Percentiles rank a stretch among this genome's conserved stretches.
phyloP scores from a whole-genome alignment of 75 land plant genomes.

The Sequoiadendron giganteum region DNA sequence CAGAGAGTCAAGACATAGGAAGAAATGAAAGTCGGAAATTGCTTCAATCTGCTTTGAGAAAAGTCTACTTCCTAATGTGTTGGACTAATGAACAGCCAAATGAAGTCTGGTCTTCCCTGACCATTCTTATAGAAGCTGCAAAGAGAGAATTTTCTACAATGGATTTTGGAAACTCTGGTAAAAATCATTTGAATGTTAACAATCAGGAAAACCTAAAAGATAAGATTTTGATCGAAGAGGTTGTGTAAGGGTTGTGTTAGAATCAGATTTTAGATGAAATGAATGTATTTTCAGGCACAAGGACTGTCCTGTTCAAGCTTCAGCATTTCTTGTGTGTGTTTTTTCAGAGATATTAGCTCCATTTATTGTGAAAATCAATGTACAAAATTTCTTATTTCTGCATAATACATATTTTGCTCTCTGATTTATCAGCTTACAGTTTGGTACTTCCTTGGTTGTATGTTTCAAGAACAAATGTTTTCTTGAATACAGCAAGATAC shows the following conservation, averaged over 20 bases:
- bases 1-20: neutral
- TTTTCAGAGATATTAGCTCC: neutral
- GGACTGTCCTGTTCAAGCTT: neutral
- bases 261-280: neutral
- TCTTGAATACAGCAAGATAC: neutral
- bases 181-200: slow-evolving; percentile 12
- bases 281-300: neutral
- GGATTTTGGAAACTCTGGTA: slow-evolving; percentile 11
- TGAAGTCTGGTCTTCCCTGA: slow-evolving; percentile 61
- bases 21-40: slow-evolving; percentile 23
- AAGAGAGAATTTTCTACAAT: slow-evolving; percentile 30
- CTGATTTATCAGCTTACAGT: neutral
- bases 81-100: slow-evolving; percentile 86
- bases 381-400: neutral
- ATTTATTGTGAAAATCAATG: neutral
- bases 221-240: slow-evolving; percentile 54
- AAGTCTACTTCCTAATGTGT: slow-evolving; percentile 79
- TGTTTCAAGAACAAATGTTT: neutral
- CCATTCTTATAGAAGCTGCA: slow-evolving; percentile 45
- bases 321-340: neutral
- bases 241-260: slow-evolving; percentile 8
- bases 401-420: neutral
- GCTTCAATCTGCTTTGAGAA: slow-evolving; percentile 61
- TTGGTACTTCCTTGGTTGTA: neutral
- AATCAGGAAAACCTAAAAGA: slow-evolving; percentile 12